Percentiles rank a stretch among this genome's conserved stretches.
Evolutionary conservation across 139 green algal species (phyloP).

Genomic region (Chlamydomonas eustigma): DNA sequence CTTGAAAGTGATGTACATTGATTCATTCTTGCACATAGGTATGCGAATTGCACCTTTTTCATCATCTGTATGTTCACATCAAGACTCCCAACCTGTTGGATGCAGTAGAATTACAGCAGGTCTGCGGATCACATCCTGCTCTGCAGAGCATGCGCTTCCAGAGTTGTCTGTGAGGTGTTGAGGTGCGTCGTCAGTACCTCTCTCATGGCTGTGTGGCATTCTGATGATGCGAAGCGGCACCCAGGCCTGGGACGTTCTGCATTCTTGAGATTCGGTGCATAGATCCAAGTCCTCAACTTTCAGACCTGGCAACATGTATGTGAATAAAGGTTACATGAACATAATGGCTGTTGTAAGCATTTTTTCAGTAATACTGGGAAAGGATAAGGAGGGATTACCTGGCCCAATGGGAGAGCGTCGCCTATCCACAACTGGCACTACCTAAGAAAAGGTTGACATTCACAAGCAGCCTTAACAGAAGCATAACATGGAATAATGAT

Average conservation of each 20-base stretch:
- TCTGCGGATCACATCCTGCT: not conserved
- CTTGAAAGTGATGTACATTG: not conserved
- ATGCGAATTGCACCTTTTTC: not conserved
- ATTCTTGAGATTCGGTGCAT: conserved; percentile 19
- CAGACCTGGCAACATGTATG: too few relatives aligned
- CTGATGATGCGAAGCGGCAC: conserved; percentile 45
- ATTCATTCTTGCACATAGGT: not conserved
- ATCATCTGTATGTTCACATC: not conserved
- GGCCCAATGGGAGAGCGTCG: too few relatives aligned
- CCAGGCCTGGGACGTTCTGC: conserved; percentile 48
- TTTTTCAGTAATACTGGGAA: too few relatives aligned
- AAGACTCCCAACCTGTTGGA: not conserved
- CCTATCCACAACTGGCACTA: too few relatives aligned
- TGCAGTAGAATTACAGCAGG: not conserved
- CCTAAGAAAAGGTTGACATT: too few relatives aligned
- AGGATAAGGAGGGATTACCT: too few relatives aligned
- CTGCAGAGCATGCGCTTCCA: not conserved
- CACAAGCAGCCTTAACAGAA: too few relatives aligned
- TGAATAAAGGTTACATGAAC: too few relatives aligned
- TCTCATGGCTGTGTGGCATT: not conserved
- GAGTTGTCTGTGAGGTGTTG: too few relatives aligned
- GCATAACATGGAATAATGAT: too few relatives aligned
- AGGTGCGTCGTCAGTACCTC: not conserved
- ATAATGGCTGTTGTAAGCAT: too few relatives aligned
- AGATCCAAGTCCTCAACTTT: conserved; percentile 33